These are phyloP conservation scores for Viridothelium virens DNA, from an alignment of 495 filamentous ascomycete genomes.

Conservation along the genomic window DNA sequence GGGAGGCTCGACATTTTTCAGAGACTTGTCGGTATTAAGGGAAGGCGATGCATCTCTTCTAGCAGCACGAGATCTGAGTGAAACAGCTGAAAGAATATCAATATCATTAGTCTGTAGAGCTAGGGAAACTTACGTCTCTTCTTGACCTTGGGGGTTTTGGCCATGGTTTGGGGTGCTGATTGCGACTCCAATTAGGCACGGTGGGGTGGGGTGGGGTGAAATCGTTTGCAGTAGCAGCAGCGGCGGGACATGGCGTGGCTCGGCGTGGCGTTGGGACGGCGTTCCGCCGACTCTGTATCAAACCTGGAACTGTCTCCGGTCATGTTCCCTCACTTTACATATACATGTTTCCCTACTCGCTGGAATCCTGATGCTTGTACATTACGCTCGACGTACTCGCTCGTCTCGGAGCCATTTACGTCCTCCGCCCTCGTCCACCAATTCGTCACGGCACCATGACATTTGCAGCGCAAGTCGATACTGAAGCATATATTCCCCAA, in stretches of 20 bases:
- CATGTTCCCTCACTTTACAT: background rate
- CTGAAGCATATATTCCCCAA: background rate
- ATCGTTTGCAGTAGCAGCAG: background rate
- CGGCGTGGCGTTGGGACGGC: too few relatives aligned
- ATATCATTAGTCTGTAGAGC: background rate
- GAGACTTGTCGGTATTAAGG: constrained; percentile 68
- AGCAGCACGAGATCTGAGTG: constrained; percentile 24
- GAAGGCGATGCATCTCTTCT: constrained; percentile 21
- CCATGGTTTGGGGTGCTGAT: constrained; percentile 22
- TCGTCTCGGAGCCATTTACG: background rate
- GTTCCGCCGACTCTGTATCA: background rate
- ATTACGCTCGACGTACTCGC: background rate
- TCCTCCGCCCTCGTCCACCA: background rate
- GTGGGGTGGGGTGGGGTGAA: background rate
- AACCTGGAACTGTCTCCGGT: background rate
- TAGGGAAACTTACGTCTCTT: constrained; percentile 20
- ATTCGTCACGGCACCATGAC: background rate
- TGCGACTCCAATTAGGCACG: background rate
- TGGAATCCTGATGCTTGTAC: background rate
- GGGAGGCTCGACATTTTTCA: constrained; percentile 53
- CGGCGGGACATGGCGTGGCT: background rate
- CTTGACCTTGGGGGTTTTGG: constrained; percentile 36
- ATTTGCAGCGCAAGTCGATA: background rate
- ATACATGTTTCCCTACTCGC: background rate
- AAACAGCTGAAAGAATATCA: constrained; percentile 14